These are phyloP conservation scores for Coelastrella sp. DNA, from an alignment of 139 green algal genomes.

Conservation along the genomic window DNA sequence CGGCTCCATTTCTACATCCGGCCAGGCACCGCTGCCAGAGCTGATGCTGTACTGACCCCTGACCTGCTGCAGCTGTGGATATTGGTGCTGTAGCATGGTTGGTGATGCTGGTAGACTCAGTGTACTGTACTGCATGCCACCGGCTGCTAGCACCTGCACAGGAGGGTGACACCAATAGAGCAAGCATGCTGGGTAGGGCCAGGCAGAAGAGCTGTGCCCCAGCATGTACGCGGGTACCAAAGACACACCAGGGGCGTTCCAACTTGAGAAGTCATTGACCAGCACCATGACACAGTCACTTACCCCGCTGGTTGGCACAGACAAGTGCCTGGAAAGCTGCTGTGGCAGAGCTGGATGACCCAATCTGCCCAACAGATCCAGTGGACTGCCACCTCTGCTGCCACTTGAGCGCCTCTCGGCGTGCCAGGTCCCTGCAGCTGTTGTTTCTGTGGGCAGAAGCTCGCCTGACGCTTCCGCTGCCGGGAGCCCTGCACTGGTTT, in stretches of 20 bases:
- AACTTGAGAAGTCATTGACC: no score
- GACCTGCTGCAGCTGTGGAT: not conserved
- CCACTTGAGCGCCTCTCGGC: not conserved
- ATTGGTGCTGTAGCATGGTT: slow-evolving; percentile 35
- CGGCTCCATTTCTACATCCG: slow-evolving; percentile 32
- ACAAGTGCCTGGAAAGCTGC: not conserved
- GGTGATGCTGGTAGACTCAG: slow-evolving; percentile 32
- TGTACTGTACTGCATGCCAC: not conserved
- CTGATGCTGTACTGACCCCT: not conserved
- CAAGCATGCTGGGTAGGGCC: not conserved
- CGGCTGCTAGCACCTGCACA: not conserved
- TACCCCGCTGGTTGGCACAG: not conserved
- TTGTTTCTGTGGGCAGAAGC: not conserved
- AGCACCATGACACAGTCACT: not conserved
- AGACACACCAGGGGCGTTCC: no score
- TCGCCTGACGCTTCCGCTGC: not conserved
- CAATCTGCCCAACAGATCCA: not conserved
- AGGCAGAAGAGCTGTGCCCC: no score
- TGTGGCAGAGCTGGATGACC: not conserved
- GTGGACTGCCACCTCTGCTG: not conserved
- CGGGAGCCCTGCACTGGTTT: not conserved
- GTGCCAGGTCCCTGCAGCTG: not conserved
- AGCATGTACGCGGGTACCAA: no score
- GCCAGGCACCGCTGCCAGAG: slow-evolving; percentile 20
- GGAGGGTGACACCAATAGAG: not conserved